A percentile compares a stretch with the other conserved stretches of the same genome.
phyloP scores from a whole-genome alignment of 495 filamentous ascomycete genomes.

The Darksidea phi region DNA sequence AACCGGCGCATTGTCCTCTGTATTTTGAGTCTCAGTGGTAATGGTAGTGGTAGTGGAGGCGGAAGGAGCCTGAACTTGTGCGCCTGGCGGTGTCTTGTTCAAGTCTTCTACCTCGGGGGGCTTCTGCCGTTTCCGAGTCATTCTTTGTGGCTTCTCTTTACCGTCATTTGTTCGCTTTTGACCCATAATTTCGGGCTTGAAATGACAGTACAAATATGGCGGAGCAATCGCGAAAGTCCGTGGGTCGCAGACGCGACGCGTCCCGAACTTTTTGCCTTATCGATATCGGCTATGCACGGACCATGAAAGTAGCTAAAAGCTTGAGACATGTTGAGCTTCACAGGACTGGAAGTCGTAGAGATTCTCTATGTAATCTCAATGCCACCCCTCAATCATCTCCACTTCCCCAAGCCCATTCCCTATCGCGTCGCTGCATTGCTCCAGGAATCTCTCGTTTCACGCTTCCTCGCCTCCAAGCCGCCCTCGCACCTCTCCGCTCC shows the following conservation, averaged over 20 bases:
- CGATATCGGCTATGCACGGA: conserved; percentile 1
- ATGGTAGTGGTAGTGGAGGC: not conserved
- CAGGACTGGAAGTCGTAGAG: not conserved
- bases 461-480: conserved; percentile 50
- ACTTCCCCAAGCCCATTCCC: conserved; percentile 59
- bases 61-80: not conserved
- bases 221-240: not conserved
- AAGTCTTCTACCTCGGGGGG: not conserved
- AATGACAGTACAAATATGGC: too few relatives aligned
- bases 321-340: not conserved
- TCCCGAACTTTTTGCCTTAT: not conserved
- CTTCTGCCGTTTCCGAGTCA: not conserved
- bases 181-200: not conserved
- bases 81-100: too few relatives aligned
- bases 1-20: not conserved
- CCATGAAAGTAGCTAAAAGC: not conserved
- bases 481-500: conserved; percentile 42
- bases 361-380: conserved; percentile 34
- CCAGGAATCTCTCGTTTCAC: conserved; percentile 47
- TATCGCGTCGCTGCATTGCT: conserved; percentile 43
- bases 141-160: not conserved
- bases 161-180: conserved; percentile 6
- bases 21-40: not conserved
- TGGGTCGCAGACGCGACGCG: not conserved
- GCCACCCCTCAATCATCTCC: conserved; percentile 64